A percentile compares a stretch with the other conserved stretches of the same genome.
These are phyloP conservation scores for Colletotrichum sansevieriae DNA, from an alignment of 2,329 filamentous ascomycete genomes.

Conservation along the genomic window DNA sequence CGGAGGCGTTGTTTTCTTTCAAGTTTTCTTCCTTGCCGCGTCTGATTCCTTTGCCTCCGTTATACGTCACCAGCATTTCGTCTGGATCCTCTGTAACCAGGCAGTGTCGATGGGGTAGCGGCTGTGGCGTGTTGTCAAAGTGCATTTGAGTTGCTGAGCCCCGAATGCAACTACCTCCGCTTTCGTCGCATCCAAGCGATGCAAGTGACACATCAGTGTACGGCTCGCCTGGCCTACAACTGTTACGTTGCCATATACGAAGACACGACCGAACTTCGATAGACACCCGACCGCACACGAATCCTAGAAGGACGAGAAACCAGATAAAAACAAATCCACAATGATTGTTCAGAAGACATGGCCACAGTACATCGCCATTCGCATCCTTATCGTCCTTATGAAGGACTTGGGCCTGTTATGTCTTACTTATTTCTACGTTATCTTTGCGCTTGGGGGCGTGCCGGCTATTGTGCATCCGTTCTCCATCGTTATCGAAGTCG, in stretches of 20 bases:
- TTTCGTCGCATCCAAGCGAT: background rate
- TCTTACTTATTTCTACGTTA: conserved; percentile 43
- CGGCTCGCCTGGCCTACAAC: conserved; percentile 1
- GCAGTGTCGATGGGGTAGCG: background rate
- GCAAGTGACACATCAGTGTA: background rate
- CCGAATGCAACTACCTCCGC: background rate
- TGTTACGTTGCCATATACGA: background rate
- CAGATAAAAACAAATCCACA: background rate
- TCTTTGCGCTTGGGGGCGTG: conserved; percentile 42
- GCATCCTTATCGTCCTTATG: conserved; percentile 26
- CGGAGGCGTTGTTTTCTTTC: background rate
- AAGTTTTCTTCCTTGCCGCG: background rate
- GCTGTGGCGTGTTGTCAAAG: background rate
- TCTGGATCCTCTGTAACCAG: background rate
- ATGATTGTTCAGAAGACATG: conserved; percentile 39
- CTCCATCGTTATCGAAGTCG: conserved; percentile 44
- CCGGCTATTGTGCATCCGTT: conserved; percentile 43
- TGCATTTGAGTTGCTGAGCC: background rate
- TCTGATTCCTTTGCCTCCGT: conserved; percentile 7
- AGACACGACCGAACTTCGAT: background rate
- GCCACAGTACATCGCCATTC: conserved; percentile 35
- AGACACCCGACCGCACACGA: background rate
- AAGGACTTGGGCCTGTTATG: conserved; percentile 39
- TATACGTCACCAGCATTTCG: conserved; percentile 26
- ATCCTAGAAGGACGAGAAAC: background rate